Evolutionary conservation across 352 stramenopile species (phyloP).

Genomic region (Hyaloperonospora arabidopsidis): DNA sequence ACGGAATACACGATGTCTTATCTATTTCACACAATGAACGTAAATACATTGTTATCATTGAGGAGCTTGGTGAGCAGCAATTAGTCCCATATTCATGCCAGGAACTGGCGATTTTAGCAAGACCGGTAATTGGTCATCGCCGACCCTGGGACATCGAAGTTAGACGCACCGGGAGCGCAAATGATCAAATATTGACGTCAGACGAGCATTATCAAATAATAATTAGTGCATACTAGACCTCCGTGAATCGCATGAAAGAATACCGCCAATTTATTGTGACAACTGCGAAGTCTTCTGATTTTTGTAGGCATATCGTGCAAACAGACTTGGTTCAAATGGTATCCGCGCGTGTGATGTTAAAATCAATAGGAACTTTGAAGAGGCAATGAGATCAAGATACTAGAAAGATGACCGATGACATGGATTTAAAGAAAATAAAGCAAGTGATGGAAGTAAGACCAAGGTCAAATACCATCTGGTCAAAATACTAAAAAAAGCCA

Average conservation of each 20-base stretch:
- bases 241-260: too few relatives aligned
- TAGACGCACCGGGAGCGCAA: not conserved
- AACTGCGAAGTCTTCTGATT: slow-evolving; percentile 1
- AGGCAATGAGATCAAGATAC: not conserved
- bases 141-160: not conserved
- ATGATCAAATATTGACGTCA: not conserved
- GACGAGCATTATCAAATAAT: not conserved
- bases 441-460: not conserved
- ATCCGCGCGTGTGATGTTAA: not conserved
- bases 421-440: not conserved
- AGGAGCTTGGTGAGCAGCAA: not conserved
- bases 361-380: too few relatives aligned
- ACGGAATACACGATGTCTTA: not conserved
- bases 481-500: not conserved
- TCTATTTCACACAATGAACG: not conserved
- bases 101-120: not conserved
- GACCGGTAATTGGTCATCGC: not conserved
- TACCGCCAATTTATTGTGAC: too few relatives aligned
- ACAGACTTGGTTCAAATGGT: not conserved
- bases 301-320: slow-evolving; percentile 4
- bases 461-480: not conserved
- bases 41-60: not conserved
- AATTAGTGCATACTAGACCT: too few relatives aligned
- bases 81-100: too few relatives aligned
- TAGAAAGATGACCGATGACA: not conserved